phyloP scores from a whole-genome alignment of 148 eudicot genomes.

The Suaeda aralocaspica region DNA sequence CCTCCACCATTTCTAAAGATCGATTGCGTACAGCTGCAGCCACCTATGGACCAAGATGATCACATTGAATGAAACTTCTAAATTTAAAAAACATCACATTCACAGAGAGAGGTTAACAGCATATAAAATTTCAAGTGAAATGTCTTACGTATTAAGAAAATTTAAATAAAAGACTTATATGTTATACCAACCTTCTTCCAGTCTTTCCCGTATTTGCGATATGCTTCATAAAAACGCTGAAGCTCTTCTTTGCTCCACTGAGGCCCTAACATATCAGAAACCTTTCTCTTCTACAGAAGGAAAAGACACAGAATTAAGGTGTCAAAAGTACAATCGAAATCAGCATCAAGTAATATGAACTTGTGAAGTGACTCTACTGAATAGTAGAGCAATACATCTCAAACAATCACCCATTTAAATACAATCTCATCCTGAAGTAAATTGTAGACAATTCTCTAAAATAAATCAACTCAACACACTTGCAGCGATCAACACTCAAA shows the following conservation, averaged over 20 bases:
- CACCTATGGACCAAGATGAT: constrained; percentile 48
- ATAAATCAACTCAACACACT: background rate
- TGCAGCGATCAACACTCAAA: too few species aligned
- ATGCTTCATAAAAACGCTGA: constrained; percentile 84
- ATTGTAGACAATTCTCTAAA: background rate
- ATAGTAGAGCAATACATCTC: background rate
- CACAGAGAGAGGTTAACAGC: constrained; percentile 1
- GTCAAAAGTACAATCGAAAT: background rate
- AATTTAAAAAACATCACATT: background rate
- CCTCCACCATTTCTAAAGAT: constrained; percentile 85
- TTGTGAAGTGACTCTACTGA: background rate
- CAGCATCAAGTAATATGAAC: background rate
- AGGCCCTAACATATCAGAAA: constrained; percentile 85
- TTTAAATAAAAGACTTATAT: background rate
- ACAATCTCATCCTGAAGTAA: too few species aligned
- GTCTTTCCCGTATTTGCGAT: constrained; percentile 90
- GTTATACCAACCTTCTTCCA: constrained; percentile 78
- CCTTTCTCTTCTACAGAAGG: constrained; percentile 71
- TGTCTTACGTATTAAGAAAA: background rate
- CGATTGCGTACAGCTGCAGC: constrained; percentile 66
- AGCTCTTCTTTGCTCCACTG: constrained; percentile 92
- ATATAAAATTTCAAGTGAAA: background rate
- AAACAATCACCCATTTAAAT: too few species aligned
- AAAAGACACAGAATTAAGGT: constrained; percentile 12
- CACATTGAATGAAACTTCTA: background rate